Percentiles rank a stretch among this genome's conserved stretches.
Conservation (phyloP, 2,329 filamentous ascomycete species). For the Ophiostoma novo-ulmi region DNA sequence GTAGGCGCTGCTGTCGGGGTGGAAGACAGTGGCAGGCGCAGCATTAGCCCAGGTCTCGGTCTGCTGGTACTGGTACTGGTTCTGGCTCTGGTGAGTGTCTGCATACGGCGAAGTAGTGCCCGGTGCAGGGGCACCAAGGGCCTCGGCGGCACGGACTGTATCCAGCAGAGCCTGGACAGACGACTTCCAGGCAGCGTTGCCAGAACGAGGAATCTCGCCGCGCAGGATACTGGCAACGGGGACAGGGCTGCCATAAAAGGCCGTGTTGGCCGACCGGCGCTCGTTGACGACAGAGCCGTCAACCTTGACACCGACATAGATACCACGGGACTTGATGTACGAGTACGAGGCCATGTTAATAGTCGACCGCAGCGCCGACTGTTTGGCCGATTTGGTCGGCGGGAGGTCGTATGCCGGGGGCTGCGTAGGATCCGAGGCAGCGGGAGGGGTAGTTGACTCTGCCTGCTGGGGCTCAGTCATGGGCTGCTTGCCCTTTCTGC, state of each 20-base stretch:
- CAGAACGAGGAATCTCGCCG: constrained; percentile 37
- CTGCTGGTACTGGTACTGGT: not conserved
- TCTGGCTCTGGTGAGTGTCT: constrained; percentile 13
- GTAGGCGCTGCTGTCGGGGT: constrained; percentile 13
- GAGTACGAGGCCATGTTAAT: constrained; percentile 44
- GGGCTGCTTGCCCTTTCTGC: constrained; percentile 31
- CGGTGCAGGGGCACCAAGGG: constrained; percentile 26
- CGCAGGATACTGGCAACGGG: constrained; percentile 45
- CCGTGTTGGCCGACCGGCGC: constrained; percentile 79
- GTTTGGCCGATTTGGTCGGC: constrained; percentile 22
- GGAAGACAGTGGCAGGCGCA: constrained; percentile 18
- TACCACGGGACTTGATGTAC: constrained; percentile 83
- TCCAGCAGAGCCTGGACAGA: constrained; percentile 35
- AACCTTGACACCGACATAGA: constrained; percentile 80
- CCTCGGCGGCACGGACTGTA: constrained; percentile 37
- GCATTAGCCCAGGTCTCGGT: constrained; percentile 18
- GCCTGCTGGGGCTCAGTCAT: not conserved
- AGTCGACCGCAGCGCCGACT: constrained; percentile 31
- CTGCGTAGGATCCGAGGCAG: not conserved
- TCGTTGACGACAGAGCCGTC: constrained; percentile 85
- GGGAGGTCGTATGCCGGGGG: constrained; percentile 13
- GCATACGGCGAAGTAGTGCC: constrained; percentile 7
- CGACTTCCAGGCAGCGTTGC: constrained; percentile 33
- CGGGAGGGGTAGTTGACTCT: constrained; percentile 18
- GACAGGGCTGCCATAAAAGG: constrained; percentile 68